Evolutionary conservation across 805 yeast species (phyloP).

Genomic region (Debaryomyces tyrocola): DNA sequence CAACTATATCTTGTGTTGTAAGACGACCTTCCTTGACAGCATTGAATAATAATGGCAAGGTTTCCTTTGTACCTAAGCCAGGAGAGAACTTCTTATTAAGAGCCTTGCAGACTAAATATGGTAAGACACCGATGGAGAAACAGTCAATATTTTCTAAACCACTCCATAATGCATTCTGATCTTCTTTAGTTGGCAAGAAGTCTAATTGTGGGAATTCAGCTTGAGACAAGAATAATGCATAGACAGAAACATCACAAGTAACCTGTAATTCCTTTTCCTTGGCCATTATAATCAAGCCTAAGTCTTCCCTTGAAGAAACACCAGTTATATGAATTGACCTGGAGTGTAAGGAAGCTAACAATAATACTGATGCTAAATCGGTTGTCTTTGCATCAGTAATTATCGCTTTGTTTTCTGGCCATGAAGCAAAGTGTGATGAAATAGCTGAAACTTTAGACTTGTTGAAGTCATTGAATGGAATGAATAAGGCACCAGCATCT

Average conservation of each 20-base stretch:
- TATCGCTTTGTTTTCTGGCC: conserved; percentile 85
- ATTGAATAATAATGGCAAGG: conserved; percentile 75
- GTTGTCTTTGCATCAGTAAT: conserved; percentile 91
- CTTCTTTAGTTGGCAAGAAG: conserved; percentile 77
- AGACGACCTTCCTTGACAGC: conserved; percentile 77
- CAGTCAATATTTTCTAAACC: conserved; percentile 73
- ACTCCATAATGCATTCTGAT: conserved; percentile 81
- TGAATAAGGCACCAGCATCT: conserved; percentile 73
- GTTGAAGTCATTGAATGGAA: conserved; percentile 75
- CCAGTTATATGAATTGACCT: conserved; percentile 87
- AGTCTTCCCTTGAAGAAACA: conserved; percentile 77
- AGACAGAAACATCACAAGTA: conserved; percentile 86
- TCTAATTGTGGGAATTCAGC: conserved; percentile 68
- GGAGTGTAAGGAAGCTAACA: conserved; percentile 83
- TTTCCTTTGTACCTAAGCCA: conserved; percentile 78
- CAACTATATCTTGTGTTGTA: conserved; percentile 68
- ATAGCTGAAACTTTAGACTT: conserved; percentile 73
- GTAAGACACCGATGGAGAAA: conserved; percentile 81
- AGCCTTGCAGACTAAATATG: conserved; percentile 68
- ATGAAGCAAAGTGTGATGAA: conserved; percentile 72
- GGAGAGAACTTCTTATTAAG: conserved; percentile 60
- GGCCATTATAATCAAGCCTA: conserved; percentile 80
- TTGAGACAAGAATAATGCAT: conserved; percentile 72
- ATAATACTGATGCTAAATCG: conserved; percentile 86
- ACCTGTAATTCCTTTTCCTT: conserved; percentile 79